phyloP scores from a whole-genome alignment of 495 filamentous ascomycete genomes.

The Penicillium roqueforti region DNA sequence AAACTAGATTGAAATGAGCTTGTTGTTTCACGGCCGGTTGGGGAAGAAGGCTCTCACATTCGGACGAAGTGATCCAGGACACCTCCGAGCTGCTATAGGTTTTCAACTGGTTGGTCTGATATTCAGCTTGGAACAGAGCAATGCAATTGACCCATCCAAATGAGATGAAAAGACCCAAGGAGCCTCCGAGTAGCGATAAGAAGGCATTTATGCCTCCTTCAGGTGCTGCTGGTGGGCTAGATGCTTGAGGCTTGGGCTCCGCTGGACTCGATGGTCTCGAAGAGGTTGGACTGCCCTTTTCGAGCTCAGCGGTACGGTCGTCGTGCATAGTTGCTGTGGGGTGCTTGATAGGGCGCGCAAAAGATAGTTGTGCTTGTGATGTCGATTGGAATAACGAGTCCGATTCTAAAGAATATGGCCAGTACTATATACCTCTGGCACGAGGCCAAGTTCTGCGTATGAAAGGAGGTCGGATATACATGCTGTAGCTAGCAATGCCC shows the following conservation, averaged over 20 bases:
- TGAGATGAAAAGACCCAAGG: slow-evolving; percentile 51
- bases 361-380: no score
- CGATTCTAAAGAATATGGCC: no score
- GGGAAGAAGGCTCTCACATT: slow-evolving; percentile 7
- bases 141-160: slow-evolving; percentile 57
- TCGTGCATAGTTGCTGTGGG: no score
- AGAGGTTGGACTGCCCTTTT: no score
- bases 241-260: neutral
- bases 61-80: slow-evolving; percentile 39
- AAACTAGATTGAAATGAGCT: slow-evolving; percentile 5
- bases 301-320: no score
- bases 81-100: slow-evolving; percentile 27
- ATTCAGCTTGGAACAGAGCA: slow-evolving; percentile 51
- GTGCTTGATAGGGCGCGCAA: no score
- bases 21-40: neutral
- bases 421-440: no score
- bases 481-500: neutral
- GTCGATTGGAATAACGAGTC: no score
- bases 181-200: slow-evolving; percentile 54
- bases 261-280: neutral
- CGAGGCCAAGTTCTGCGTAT: no score
- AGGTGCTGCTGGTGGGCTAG: slow-evolving; percentile 25
- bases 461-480: no score
- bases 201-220: slow-evolving; percentile 60
- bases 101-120: slow-evolving; percentile 30